Evolutionary conservation across 139 green algal genomes (phyloP).

Genomic region (Zygnema cylindricum): DNA sequence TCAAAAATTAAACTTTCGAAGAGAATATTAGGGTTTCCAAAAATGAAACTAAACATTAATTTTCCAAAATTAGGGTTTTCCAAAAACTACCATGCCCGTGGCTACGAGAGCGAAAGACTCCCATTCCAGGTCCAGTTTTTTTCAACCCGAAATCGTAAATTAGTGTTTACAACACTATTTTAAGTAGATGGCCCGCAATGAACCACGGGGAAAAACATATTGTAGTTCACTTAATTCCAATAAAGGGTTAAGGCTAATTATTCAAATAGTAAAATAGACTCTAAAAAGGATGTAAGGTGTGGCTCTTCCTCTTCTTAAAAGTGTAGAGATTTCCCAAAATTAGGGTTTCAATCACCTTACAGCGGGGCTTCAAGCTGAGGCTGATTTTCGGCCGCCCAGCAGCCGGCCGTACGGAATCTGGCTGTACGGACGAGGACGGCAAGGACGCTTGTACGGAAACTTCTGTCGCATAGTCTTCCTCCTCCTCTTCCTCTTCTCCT

Average conservation of each 20-base stretch:
- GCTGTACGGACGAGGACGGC: too few species aligned
- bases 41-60: background rate
- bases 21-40: background rate
- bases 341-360: too few species aligned
- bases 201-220: background rate
- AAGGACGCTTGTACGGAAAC: background rate
- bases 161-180: too few species aligned
- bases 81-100: background rate
- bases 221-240: too few species aligned
- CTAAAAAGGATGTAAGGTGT: too few species aligned
- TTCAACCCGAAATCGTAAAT: too few species aligned
- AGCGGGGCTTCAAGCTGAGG: background rate
- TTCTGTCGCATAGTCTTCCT: background rate
- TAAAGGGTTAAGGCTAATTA: too few species aligned
- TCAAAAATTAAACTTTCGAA: too few species aligned
- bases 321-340: background rate
- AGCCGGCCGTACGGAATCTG: too few species aligned
- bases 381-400: background rate
- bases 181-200: background rate
- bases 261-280: too few species aligned
- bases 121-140: background rate
- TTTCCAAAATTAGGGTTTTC: background rate
- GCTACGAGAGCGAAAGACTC: background rate
- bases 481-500: background rate
- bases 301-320: background rate